These are phyloP conservation scores for Acer negundo DNA, from an alignment of 345 rosid genomes.

Conservation along the genomic window DNA sequence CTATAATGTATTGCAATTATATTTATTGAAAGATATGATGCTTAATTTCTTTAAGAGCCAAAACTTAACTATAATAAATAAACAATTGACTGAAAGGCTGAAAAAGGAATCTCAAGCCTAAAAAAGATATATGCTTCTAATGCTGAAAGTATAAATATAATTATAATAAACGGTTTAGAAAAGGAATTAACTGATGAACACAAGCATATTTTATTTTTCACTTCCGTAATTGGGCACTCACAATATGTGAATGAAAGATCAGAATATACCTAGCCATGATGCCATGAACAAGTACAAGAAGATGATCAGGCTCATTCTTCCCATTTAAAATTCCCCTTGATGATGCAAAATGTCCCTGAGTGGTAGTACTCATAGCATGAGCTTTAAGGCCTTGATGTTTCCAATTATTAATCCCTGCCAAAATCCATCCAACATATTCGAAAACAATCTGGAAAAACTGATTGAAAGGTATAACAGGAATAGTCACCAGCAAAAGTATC, in stretches of 20 bases:
- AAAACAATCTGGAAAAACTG: neutral
- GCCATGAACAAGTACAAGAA: constrained; percentile 97
- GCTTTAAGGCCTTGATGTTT: constrained; percentile 50
- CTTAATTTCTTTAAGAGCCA: neutral
- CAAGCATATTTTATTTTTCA: constrained; percentile 4
- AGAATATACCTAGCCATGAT: constrained; percentile 78
- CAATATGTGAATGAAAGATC: constrained; percentile 6
- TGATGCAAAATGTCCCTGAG: constrained; percentile 46
- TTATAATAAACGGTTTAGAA: neutral
- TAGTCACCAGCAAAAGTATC: neutral
- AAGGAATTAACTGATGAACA: neutral
- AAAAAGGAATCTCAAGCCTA: neutral
- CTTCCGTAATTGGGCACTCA: neutral
- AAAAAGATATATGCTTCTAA: neutral
- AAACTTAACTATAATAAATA: neutral
- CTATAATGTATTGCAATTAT: neutral
- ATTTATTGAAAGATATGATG: neutral
- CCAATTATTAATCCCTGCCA: constrained; percentile 48
- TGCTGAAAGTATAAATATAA: neutral
- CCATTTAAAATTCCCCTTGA: constrained; percentile 40
- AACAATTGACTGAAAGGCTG: neutral
- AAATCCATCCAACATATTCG: constrained; percentile 19
- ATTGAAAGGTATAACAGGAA: neutral
- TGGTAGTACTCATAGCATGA: constrained; percentile 66
- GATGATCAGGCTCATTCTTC: constrained; percentile 80